Conservation (phyloP, 2,329 filamentous ascomycete species). For the Geoglossum cookeanum region DNA sequence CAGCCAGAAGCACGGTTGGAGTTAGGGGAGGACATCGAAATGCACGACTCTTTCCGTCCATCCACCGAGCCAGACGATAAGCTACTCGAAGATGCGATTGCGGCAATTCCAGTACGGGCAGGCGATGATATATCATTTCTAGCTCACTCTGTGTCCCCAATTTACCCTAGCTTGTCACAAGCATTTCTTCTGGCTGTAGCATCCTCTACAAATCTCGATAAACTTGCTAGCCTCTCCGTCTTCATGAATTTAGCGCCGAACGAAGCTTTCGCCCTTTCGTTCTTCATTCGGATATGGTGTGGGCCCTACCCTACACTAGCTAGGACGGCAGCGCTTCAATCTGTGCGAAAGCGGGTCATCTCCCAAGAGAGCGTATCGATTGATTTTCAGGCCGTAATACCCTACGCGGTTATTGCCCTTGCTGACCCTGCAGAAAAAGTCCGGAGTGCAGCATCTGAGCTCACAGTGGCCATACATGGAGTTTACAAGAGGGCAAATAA, state of each 20-base stretch:
- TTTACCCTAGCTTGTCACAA: constrained; percentile 39
- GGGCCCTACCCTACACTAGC: constrained; percentile 50
- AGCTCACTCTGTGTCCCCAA: constrained; percentile 27
- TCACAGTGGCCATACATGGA: constrained; percentile 37
- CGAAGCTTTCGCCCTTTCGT: constrained; percentile 50
- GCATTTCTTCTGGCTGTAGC: constrained; percentile 37
- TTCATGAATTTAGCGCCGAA: constrained; percentile 37
- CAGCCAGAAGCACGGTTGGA: constrained; percentile 26
- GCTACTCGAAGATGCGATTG: constrained; percentile 8
- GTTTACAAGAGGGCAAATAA: constrained; percentile 23
- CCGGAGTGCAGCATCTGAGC: constrained; percentile 52
- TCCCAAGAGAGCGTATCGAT: constrained; percentile 27
- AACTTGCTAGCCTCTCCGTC: constrained; percentile 20
- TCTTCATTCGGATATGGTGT: constrained; percentile 58
- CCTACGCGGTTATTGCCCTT: constrained; percentile 59
- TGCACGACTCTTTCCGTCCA: constrained; percentile 22
- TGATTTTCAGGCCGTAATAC: constrained; percentile 65
- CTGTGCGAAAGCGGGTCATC: constrained; percentile 36
- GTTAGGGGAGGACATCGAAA: constrained; percentile 32
- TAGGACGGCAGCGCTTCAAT: constrained; percentile 42
- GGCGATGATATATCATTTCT: constrained; percentile 33
- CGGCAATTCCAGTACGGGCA: constrained; percentile 16
- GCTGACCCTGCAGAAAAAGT: constrained; percentile 58
- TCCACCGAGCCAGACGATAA: neutral
- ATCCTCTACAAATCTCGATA: constrained; percentile 18